Base-by-base conservation (phyloP, 2,329 filamentous ascomycete species). In the Penicillium sp. region DNA sequence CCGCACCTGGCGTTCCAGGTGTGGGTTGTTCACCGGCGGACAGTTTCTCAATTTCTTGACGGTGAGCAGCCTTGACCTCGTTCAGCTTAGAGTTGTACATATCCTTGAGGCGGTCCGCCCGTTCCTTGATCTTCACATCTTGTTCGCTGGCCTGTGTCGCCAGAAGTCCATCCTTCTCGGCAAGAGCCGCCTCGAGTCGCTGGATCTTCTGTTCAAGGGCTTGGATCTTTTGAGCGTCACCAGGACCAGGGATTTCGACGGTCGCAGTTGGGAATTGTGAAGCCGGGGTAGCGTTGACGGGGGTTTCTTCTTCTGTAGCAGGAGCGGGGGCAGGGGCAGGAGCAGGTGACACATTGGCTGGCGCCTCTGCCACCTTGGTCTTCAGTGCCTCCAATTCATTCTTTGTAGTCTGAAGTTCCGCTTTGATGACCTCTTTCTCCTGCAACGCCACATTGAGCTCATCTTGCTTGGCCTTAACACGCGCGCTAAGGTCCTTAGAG, bases 401-500 rank as follows among this genome's bases (percentile, higher is more conserved):
- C 54, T 85, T 82, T 1, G 82, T 83, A 10, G 79, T 76, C 50
- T 87, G 81, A 13, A 96, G 77, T 66, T 92, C 87, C 56, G 84
- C 77, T 62, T 91, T 84, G n/a, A 90, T 79, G 2, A 79, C 79
- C 19, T 86, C 80, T 72, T 90, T 92, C 70, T 94, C 87, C 10
- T 85, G 79, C 7, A 78, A 65, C 16, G 76, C 73, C 6, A 72
- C 67, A 53, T 81, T 77, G 8, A 82, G 69, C 48, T 83, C 78
- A 10, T 67, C 63, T 53, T 82, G 77, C 62, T 81, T 80, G 43
- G 81, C 79, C 34, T 78, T 79, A 59, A 86, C 86, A 52, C 87
- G 82, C 2, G 79, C 80, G 43, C 87, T 85, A 10, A 94, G 81
- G 64, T 92, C 84, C 62, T 86, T 83, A 15, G 78, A 77, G 29